Evolutionary conservation across 768 basidiomycete species (phyloP), one percentile per base, ranked within the genome.

Genomic region (Nidularia sp.): DNA sequence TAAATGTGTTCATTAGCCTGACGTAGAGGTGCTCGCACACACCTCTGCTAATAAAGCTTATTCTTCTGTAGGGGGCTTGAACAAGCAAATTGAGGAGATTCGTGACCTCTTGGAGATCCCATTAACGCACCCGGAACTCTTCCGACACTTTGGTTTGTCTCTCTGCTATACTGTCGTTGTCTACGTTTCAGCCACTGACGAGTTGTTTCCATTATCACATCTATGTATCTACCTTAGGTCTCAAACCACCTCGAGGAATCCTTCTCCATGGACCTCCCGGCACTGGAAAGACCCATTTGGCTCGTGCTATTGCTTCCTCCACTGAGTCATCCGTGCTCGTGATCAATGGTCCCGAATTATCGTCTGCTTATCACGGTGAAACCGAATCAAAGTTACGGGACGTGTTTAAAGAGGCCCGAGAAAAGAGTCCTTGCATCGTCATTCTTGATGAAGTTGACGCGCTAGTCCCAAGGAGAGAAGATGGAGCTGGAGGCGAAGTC

Each of bases 401-500:
- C 25, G 87, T 98, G 3, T 99, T 98, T 66, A 80, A 78, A 41
- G 86, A 93, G 58, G 97, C 97, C 1, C 80, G 83, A 51, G 73
- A 76, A 34, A 82, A 85, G 59, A 88, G 86, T 51, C 95, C 96
- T 0, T 96, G 92, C 59, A 93, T 99, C 58, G 84, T 99, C 45
- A 88, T 99, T 25, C 70, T 99, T 34, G 97, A 99, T 59, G 97
- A 99, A 69, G 84, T 99, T 1, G 97, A 99, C 59, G 95, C 97
- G 0, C 70, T 99, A 9, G 96, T 91, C 52, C 97, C 97, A 2
- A 78, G 84, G 51, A 73, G 97, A 47, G 96, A 96, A 62, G 94
- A 94, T 4, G 83, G 87, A 2, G 85, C 90, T 1, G 92, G 91
- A 0, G 93, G 94, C 4, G 96, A 98, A 68, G 96, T 98, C 2